Base-by-base conservation (phyloP, 805 yeast species). In the Wickerhamiella azymoides region DNA sequence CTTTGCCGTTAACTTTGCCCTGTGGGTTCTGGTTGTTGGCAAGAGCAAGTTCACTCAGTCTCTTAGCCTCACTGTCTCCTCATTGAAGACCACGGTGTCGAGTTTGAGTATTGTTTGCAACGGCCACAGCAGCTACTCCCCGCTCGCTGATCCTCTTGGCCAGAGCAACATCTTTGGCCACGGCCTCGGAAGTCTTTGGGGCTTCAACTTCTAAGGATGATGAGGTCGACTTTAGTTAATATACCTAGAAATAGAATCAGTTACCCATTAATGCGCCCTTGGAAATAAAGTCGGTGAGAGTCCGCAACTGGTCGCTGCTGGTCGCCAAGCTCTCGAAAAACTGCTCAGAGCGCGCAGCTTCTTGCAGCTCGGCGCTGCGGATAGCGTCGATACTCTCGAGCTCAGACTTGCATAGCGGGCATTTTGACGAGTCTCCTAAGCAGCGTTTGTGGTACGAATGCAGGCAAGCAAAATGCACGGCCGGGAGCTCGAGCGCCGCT, bases 371-470 rank as follows among this genome's bases (percentile, higher is more conserved):
- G 7, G 74, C 73, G 14, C 66, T 65, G 33, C 79, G 68, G 19
- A 80, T 58, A 10, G 78, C 73, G 24, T 69, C 70, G 18, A 84
- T 65, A 3, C 81, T 76, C 49, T 84, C 89, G 39, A 77, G 61
- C 41, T 82, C 84, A n/a, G 75, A 72, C 1, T 77, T 61, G 58
- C 96, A 89, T 36, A 71, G 67, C 0, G 96, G 95, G 58, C 97
- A 89, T 38, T 65, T 69, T 36, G 59, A 62, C 18, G 57, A 45
- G 18, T 52, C 53, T 13, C 40, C 49, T 9, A 85, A 62, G 58
- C 98, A 92, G 38, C 80, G 68, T 53, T 80, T 83, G 57, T 92
- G 97, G 57, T 76, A 86, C 2, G 92, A 76, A 57, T 92, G 98
- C 26, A 72, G 71, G 64, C 98, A 92, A 51, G 77, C 74, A 66